Evolutionary conservation across 2,329 filamentous ascomycete species (phyloP), one percentile per base, ranked within the genome.

Genomic region (Pleoardoris graminearum): DNA sequence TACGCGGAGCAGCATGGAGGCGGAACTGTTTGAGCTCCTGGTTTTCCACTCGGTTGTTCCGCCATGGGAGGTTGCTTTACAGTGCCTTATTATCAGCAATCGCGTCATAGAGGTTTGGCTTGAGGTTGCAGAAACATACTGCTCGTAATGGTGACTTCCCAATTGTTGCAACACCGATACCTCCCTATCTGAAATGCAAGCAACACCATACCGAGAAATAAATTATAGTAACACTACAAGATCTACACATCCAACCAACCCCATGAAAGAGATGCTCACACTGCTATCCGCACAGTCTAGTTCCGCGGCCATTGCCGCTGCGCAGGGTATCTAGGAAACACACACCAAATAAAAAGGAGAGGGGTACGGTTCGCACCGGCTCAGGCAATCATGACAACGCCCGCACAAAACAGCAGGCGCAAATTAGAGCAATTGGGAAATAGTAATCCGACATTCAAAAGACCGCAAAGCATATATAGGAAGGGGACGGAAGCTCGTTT

Each of bases 291-390:
- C 11, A n/a, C 11, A 10, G 8, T 21, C n/a, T 25, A 21, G 3
- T 6, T 25, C 27, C 8, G 21, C 38, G n/a, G 21, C 38, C 21
- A 27, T 16, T 25, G 25, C 39, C n/a, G 39, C 25, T 14, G 17
- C 16, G 11, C 25, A 43, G 39, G 39, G 39, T 43, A 43, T 43
- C 39, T 30, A 43, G 27, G 39, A 32, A 43, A 43, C 8, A 43
- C 7, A 30, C 10, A 43, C 8, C 25, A 43, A 19, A 42, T 6
- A 23, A 39, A 35, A 35, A 35, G 32, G 32, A 35, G n/a, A 37
- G 3, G 6, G 35, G 7, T 3, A 19, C 35, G 35, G 17, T 33
- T 12, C 25, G 25, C 25, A 27, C 25, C 25, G 25, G 25, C 25
- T 27, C n/a, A n/a, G n/a, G n/a, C n/a, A n/a, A 35, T 11, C 8